phyloP scores from a whole-genome alignment of 1,139 yeast species.

The Torulaspora globosa region DNA sequence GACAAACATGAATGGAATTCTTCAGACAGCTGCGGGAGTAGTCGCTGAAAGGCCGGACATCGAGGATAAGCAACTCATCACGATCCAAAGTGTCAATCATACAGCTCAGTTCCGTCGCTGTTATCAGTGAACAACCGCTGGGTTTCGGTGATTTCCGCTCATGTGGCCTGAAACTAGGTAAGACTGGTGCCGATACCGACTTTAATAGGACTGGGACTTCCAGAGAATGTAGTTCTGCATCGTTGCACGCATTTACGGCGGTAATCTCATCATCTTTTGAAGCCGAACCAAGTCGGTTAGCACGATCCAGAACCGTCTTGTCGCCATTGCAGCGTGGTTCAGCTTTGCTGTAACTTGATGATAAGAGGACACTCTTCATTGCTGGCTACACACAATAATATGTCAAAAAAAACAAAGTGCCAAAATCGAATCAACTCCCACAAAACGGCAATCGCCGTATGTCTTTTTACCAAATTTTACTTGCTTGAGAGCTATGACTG shows the following conservation, averaged over 20 bases:
- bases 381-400: neutral
- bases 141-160: constrained; percentile 28
- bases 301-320: neutral
- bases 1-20: constrained; percentile 63
- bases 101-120: constrained; percentile 24
- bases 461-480: neutral
- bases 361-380: constrained; percentile 1
- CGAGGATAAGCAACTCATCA: constrained; percentile 45
- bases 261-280: neutral
- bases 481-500: neutral
- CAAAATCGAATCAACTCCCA: neutral
- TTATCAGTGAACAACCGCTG: constrained; percentile 19
- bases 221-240: neutral
- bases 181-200: constrained; percentile 20
- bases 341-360: neutral
- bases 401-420: too few species aligned
- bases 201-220: constrained; percentile 13
- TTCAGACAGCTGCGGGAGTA: constrained; percentile 49
- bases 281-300: neutral
- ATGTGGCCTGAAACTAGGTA: constrained; percentile 25
- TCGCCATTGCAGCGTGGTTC: neutral
- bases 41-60: constrained; percentile 68
- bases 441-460: neutral
- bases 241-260: neutral
- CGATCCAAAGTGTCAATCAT: constrained; percentile 8